Base-by-base conservation (phyloP, 306 rosid species). In the Quercus engelmannii region DNA sequence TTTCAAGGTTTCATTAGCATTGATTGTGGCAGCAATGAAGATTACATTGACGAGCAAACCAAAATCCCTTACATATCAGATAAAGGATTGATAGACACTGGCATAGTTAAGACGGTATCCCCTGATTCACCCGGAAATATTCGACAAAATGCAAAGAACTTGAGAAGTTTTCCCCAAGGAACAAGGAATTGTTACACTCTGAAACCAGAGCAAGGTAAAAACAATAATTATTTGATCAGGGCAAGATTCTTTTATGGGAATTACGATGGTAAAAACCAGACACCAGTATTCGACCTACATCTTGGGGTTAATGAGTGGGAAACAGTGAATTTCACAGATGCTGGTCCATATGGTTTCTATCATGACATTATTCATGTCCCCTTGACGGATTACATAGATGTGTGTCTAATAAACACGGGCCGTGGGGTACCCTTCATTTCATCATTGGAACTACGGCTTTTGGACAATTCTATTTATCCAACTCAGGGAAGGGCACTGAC, bases 361-460 rank as follows among this genome's bases (percentile, higher is more conserved):
- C n/a, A n/a, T n/a, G 11, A 38, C 43, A 65, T 85, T 1, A 81
- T 89, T 11, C 79, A 88, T 78, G 80, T 76, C 5, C 83, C 85
- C 3, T 7, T 20, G 7, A 25, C 75, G 13, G 73, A 81, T 20
- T 74, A 76, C 38, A 46, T 87, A 13, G 33, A 69, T 23, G 76
- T 90, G 2, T 92, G 90, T 74, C 83, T 90, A 8, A 83, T 90
- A 0, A 87, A 87, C 30, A 81, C 73, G 15, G 84, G 84, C 46
- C 4, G 25, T 9, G 89, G 91, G 26, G 76, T 59, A 1, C 92
- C 97, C n/a, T 90, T 79, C 55, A 80, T 90, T 43, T 84, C 93
- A 20, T 6, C 81, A 1, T 62, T 90, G 64, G 94, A 86, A 62
- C 75, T 91, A 5, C 81, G 91, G 25, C 81, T 3, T 70, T 9